A percentile compares a stretch with the other conserved stretches of the same genome.
Evolutionary conservation across 2,329 filamentous ascomycete genomes (phyloP).

Genomic region (Aspergillus caelatus): DNA sequence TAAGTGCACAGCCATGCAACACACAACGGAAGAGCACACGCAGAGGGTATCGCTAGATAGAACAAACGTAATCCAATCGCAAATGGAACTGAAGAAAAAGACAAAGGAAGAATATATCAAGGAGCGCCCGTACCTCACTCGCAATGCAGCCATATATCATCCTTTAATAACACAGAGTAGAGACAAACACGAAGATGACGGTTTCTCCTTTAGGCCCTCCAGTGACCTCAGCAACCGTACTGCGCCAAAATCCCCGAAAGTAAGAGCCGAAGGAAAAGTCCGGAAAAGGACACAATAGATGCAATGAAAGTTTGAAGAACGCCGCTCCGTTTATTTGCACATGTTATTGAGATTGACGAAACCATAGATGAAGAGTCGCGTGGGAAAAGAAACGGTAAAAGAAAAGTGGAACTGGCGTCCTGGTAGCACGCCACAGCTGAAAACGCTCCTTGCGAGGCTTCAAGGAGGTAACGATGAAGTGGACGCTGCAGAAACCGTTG

Average conservation of each 20-base stretch:
- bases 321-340: conserved; percentile 25
- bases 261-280: conserved; percentile 4
- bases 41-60: conserved; percentile 31
- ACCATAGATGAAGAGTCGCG: conserved; percentile 1
- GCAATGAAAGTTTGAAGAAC: conserved; percentile 20
- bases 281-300: conserved; percentile 11
- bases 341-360: conserved; percentile 14
- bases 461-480: conserved; percentile 32
- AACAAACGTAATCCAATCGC: conserved; percentile 22
- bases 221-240: conserved; percentile 10
- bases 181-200: conserved; percentile 12
- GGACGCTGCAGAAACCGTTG: conserved; percentile 40
- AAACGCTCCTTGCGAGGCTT: not conserved
- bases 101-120: conserved; percentile 15
- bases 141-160: conserved; percentile 12
- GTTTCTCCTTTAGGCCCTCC: conserved; percentile 15
- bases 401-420: not conserved
- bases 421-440: not conserved
- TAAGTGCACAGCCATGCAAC: conserved; percentile 19
- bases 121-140: conserved; percentile 16
- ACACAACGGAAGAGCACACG: conserved; percentile 20
- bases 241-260: conserved; percentile 16
- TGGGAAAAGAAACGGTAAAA: not conserved
- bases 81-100: conserved; percentile 14
- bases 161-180: conserved; percentile 11